phyloP scores from a whole-genome alignment of 2,329 filamentous ascomycete genomes.

The Epichloe brachyelytri region DNA sequence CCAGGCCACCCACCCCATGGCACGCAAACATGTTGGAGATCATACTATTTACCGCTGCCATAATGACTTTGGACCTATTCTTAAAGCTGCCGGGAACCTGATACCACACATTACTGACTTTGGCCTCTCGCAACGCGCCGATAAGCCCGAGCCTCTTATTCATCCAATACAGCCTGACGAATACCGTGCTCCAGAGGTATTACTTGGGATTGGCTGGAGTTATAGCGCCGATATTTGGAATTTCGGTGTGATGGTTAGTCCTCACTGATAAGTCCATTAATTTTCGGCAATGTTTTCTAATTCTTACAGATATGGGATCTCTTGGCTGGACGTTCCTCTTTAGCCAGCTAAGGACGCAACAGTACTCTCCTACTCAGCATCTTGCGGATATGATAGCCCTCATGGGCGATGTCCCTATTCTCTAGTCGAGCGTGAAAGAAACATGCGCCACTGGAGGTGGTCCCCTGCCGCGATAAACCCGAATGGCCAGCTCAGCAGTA shows the following conservation, averaged over 20 bases:
- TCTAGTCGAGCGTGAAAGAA: not conserved
- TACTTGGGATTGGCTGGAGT: constrained; percentile 11
- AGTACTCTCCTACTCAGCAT: constrained; percentile 12
- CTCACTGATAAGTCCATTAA: not conserved
- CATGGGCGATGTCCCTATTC: not conserved
- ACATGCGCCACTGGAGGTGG: not conserved
- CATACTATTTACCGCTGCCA: constrained; percentile 9
- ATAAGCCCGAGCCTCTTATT: constrained; percentile 2
- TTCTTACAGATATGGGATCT: constrained; percentile 13
- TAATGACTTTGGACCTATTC: constrained; percentile 8
- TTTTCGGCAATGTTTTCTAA: not conserved
- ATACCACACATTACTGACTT: constrained; percentile 3
- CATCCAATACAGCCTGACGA: constrained; percentile 11
- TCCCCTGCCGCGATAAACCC: not conserved
- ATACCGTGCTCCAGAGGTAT: constrained; percentile 13
- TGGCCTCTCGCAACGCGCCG: constrained; percentile 1
- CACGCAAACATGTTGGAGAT: not conserved
- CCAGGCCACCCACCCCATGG: not conserved
- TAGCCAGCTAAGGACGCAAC: constrained; percentile 6
- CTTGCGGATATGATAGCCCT: not conserved
- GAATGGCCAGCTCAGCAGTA: not conserved
- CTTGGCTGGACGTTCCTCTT: constrained; percentile 12
- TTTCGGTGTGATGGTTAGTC: constrained; percentile 12
- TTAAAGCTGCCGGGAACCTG: not conserved
- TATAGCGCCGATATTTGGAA: constrained; percentile 11